Percentiles rank a stretch among this genome's conserved stretches.
phyloP scores from a whole-genome alignment of 2,329 filamentous ascomycete species.

The Calonectria multiphialidica region DNA sequence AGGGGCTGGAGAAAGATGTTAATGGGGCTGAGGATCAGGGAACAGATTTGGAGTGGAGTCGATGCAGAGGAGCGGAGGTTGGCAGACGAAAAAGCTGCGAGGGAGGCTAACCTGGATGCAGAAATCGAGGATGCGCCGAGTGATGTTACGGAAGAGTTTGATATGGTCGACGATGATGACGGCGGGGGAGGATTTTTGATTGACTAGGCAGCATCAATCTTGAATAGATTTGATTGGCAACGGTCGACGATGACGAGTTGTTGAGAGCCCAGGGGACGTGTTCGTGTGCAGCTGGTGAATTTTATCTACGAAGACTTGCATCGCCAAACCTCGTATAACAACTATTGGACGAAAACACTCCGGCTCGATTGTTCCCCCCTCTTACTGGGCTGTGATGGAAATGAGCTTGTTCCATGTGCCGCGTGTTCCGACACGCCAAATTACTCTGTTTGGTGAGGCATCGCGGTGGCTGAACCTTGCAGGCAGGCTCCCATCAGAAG shows the following conservation, averaged over 20 bases:
- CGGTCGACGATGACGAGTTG: neutral
- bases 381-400: neutral
- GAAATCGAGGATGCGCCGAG: slow-evolving; percentile 51
- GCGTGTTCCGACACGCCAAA: neutral
- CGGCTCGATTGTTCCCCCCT: neutral
- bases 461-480: neutral
- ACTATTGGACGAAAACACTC: too few relatives aligned
- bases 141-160: slow-evolving; percentile 58
- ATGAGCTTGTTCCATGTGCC: neutral
- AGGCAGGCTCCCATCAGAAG: neutral
- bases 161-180: slow-evolving; percentile 56
- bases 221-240: neutral
- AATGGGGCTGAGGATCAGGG: slow-evolving; percentile 80
- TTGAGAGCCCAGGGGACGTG: neutral
- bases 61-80: slow-evolving; percentile 59
- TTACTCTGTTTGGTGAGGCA: too few relatives aligned
- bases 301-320: neutral
- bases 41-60: slow-evolving; percentile 75
- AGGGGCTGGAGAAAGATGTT: slow-evolving; percentile 77
- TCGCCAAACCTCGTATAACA: neutral
- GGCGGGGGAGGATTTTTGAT: slow-evolving; percentile 62
- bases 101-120: slow-evolving; percentile 52
- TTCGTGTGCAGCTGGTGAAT: neutral
- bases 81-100: slow-evolving; percentile 51
- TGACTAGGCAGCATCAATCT: slow-evolving; percentile 41